Base-by-base conservation (phyloP, 2,329 filamentous ascomycete species). In the Didymella pomorum region DNA sequence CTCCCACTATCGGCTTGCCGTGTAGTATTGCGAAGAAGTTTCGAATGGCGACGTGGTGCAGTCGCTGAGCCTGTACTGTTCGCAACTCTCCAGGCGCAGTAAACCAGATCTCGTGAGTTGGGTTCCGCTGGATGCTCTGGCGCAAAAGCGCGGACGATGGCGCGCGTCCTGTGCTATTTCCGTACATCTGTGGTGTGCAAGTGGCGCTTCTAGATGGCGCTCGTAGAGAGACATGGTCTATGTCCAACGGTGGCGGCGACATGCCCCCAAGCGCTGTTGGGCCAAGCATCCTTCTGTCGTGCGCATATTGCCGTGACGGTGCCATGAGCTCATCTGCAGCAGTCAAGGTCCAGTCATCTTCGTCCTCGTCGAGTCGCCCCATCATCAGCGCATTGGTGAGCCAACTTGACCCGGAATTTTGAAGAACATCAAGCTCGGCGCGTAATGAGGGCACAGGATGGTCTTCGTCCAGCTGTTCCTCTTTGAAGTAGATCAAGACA, bases 21-120 rank as follows among this genome's bases (percentile, higher is more conserved):
- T 86, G 87, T 2, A 90, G 73, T 31, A 90, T 75, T 0, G 88
- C 88, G 65, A 91, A 86, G 43, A 90, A 84, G 66, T 91, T 91
- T 20, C 89, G 84, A 0, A 88, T 88, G 0, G 88, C 87, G 45
- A 90, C 81, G 63, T 88, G 86, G 62, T 89, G 81, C 1, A 86
- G 80, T 83, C 79, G 52, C 82, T 82, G 41, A 82, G 83, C 18
- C 74, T 74, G 68, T 75, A 82, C 65, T 69, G 71, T 71, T 12
- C 68, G 81, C 37, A 83, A 66, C 35, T 83, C 80, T 1, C 79
- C 63, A 0, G 86, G 86, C 0, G 86, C 81, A 0, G 87, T 82
- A 59, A 90, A 88, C 75, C 84, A 86, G 72, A 90, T 84, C 67
- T 88, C 76, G 46, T 79, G 76, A 2, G 77, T 79, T 1, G 76